Evolutionary conservation across 257 asterid genomes (phyloP).

Genomic region (Plantago ovata): DNA sequence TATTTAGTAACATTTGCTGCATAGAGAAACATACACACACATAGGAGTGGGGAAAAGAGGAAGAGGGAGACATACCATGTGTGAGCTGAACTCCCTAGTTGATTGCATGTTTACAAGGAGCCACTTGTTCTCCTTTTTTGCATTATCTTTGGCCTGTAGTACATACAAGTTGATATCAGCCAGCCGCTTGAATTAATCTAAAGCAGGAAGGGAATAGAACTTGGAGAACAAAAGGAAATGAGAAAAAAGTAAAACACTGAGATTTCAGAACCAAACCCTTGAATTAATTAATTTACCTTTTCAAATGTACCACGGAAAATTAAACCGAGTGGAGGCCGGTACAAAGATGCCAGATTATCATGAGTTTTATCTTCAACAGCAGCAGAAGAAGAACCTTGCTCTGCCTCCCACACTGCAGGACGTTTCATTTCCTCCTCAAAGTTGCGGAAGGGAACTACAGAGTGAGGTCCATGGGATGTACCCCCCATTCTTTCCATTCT

Average conservation of each 20-base stretch:
- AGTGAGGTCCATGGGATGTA: slow-evolving; percentile 55
- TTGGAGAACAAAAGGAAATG: slow-evolving; percentile 12
- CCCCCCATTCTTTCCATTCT: slow-evolving; percentile 53
- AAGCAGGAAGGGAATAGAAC: slow-evolving; percentile 1
- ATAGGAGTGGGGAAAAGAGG: background rate
- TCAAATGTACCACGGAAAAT: slow-evolving; percentile 89
- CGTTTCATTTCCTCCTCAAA: slow-evolving; percentile 89
- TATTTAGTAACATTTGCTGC: background rate
- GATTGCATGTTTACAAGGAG: slow-evolving; percentile 93
- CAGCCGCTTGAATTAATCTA: slow-evolving; percentile 1
- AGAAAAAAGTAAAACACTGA: too few species aligned
- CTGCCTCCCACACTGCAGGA: slow-evolving; percentile 83
- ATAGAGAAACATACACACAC: slow-evolving; percentile 1
- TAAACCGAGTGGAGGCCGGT: slow-evolving; percentile 93
- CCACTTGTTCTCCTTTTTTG: slow-evolving; percentile 78
- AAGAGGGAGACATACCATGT: slow-evolving; percentile 58
- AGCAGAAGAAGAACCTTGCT: slow-evolving; percentile 62
- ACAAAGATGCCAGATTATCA: slow-evolving; percentile 92
- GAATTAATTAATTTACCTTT: slow-evolving; percentile 57
- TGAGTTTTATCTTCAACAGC: slow-evolving; percentile 53
- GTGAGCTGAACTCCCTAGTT: slow-evolving; percentile 88
- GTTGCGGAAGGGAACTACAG: slow-evolving; percentile 93
- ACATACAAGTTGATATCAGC: slow-evolving; percentile 17
- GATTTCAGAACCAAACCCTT: too few species aligned
- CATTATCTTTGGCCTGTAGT: slow-evolving; percentile 83